phyloP scores from a whole-genome alignment of 257 asterid species.

The Gentiana straminea region DNA sequence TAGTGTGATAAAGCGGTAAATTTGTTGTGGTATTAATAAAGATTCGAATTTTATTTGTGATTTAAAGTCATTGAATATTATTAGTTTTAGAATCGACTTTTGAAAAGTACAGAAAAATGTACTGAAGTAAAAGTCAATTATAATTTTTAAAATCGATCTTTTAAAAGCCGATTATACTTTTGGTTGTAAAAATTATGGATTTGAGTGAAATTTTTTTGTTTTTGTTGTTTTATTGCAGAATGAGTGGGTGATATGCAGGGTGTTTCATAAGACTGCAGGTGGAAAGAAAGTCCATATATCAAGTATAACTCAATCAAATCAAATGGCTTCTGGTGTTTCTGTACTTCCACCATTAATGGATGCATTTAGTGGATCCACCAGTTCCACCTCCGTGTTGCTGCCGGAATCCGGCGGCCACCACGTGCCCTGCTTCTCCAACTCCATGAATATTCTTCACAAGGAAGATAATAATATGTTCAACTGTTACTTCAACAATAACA shows the following conservation, averaged over 20 bases:
- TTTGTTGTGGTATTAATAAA: too few species aligned
- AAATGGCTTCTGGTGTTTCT: conserved; percentile 17
- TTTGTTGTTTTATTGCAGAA: conserved; percentile 28
- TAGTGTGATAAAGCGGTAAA: too few species aligned
- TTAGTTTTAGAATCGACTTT: too few species aligned
- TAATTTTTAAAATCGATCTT: too few species aligned
- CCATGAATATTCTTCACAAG: conserved; percentile 13
- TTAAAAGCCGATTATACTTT: neutral
- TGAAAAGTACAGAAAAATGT: too few species aligned
- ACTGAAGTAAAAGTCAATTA: too few species aligned
- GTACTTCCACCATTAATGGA: conserved; percentile 58
- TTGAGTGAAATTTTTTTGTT: neutral
- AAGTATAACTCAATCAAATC: conserved; percentile 33
- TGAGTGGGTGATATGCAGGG: conserved; percentile 95
- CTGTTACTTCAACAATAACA: conserved; percentile 18
- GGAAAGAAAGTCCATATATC: conserved; percentile 71
- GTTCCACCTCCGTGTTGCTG: conserved; percentile 5
- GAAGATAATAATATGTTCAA: conserved; percentile 28
- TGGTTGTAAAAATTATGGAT: neutral
- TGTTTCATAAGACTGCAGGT: conserved; percentile 66
- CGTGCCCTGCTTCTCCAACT: conserved; percentile 97
- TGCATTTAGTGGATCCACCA: conserved; percentile 11
- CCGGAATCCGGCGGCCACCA: conserved; percentile 23
- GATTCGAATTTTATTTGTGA: too few species aligned
- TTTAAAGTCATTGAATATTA: too few species aligned